phyloP scores from a whole-genome alignment of 139 green algal genomes.

The Chlorella vulgaris region DNA sequence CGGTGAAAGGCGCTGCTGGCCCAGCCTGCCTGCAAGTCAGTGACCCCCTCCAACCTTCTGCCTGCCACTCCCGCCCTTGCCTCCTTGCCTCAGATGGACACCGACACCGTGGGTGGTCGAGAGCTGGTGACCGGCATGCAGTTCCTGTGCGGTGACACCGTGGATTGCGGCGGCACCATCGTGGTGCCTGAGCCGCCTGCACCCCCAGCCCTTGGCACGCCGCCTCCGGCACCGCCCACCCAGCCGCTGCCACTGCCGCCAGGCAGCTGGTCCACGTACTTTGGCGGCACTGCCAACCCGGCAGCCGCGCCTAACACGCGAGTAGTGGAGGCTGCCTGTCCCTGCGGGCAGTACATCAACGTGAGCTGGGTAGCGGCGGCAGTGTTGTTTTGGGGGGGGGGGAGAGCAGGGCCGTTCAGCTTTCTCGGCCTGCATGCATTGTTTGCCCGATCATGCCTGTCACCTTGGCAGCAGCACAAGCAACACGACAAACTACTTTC shows the following conservation, averaged over 20 bases:
- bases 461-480: too few species aligned
- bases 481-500: too few species aligned
- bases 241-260: background rate
- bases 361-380: background rate
- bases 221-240: background rate
- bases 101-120: background rate
- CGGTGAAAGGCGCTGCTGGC: too few species aligned
- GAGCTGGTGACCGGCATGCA: background rate
- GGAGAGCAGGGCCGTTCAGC: background rate
- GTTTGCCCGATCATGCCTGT: too few species aligned
- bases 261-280: background rate
- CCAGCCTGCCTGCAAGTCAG: too few species aligned
- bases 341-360: background rate
- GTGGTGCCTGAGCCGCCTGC: background rate
- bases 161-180: background rate
- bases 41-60: too few species aligned
- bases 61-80: too few species aligned
- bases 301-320: background rate
- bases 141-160: background rate
- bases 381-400: too few species aligned
- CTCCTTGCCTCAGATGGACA: slow-evolving; percentile 2
- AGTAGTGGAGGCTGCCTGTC: background rate
- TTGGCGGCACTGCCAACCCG: background rate
- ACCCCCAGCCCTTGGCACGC: background rate
- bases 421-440: background rate